Conservation (phyloP, 1,284 basidiomycete genomes). For the Agroathelia rolfsii region DNA sequence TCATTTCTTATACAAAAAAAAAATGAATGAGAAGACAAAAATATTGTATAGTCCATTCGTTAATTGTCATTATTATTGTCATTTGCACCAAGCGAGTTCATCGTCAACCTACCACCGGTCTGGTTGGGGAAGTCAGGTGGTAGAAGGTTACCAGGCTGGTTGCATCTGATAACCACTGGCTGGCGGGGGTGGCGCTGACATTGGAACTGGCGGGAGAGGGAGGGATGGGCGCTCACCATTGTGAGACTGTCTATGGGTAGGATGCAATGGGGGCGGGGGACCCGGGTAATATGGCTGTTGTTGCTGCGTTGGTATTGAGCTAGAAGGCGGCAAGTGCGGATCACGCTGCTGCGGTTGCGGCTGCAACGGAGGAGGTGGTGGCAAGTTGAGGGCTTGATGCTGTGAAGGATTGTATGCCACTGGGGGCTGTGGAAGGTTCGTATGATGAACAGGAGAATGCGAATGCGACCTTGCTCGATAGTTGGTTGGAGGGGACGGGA, state of each 20-base stretch:
- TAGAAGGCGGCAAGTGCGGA: slow-evolving; percentile 13
- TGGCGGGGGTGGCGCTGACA: too few relatives aligned
- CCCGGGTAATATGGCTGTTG: slow-evolving; percentile 29
- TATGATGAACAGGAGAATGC: slow-evolving; percentile 1
- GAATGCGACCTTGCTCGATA: background rate
- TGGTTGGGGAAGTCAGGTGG: too few relatives aligned
- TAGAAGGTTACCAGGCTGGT: too few relatives aligned
- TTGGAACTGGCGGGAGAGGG: slow-evolving; percentile 13
- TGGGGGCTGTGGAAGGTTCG: too few relatives aligned
- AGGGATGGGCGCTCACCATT: slow-evolving; percentile 15
- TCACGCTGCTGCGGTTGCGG: slow-evolving; percentile 20
- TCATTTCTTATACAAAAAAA: too few relatives aligned
- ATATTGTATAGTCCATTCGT: too few relatives aligned
- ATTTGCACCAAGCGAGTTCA: too few relatives aligned
- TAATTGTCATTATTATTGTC: too few relatives aligned
- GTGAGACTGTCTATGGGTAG: slow-evolving; percentile 14
- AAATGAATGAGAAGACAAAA: too few relatives aligned
- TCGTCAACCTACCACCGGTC: too few relatives aligned
- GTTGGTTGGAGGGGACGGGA: slow-evolving; percentile 1
- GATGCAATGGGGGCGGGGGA: slow-evolving; percentile 31
- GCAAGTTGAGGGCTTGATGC: slow-evolving; percentile 10
- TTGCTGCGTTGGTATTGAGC: slow-evolving; percentile 14
- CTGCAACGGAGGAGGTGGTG: slow-evolving; percentile 15
- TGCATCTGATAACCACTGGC: too few relatives aligned
- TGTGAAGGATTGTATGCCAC: too few relatives aligned